Base-by-base conservation (phyloP, 2,329 filamentous ascomycete species). In the Sporothrix globosa region DNA sequence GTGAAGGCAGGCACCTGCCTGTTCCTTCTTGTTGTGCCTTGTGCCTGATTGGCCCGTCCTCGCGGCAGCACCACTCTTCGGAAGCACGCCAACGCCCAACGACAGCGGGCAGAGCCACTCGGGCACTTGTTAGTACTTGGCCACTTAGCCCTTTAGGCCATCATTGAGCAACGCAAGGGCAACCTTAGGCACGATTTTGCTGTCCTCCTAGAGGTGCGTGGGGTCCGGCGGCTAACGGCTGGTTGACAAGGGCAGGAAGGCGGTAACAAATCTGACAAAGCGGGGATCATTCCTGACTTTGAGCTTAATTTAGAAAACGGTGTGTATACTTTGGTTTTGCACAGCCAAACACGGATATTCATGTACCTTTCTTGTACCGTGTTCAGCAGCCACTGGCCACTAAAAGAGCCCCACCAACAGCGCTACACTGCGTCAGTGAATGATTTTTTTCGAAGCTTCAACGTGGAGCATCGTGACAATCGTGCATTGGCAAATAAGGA, bases 291-390 rank as follows among this genome's bases (percentile, higher is more conserved):
- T 54, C 24, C 66, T 56, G 21, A 24, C n/a, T 67, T 67, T 30
- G 65, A 67, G 65, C 65, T 67, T 67, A 67, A 67, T 27, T 54
- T 67, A 67, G 65, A 67, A 34, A 67, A 67, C 48, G 34, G 50
- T 17, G n/a, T 30, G 6, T 14, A 19, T 24, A 67, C 65, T 27
- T 54, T 7, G 4, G 1, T 5, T n/a, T 10, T 4, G 24, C 34
- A 9, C 4, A 14, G 27, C 3, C 1, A 4, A 1, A 14, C 61
- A 34, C 27, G n/a, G 0, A n/a, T 0, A 2, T 14, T 1, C 2
- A 11, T 39, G 63, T 66, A 66, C 46, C 63, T 21, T 3, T 21
- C 9, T n/a, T n/a, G 63, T 66, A 52, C 46, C 46, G 6, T 9
- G 6, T 7, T 14, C 10, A 50, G 61, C 44, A 50, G 24, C 44